These are phyloP conservation scores for Backusella parvicylindrica DNA, from an alignment of 192 early-diverging fungal species.

Conservation along the genomic window DNA sequence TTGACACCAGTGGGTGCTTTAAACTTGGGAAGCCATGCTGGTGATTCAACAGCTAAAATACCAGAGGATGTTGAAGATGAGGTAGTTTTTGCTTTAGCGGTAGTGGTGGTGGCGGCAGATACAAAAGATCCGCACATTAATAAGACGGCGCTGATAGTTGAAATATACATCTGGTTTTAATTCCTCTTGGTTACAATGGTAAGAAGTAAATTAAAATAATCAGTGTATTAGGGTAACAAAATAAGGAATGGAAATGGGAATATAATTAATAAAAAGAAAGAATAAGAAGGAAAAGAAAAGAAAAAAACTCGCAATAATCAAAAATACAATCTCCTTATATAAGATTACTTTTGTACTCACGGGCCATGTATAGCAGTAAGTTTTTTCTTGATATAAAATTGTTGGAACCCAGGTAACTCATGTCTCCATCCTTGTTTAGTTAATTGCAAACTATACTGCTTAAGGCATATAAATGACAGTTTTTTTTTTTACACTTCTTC, in stretches of 20 bases:
- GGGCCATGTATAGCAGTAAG: background rate
- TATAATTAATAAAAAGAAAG: background rate
- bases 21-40: slow-evolving; percentile 26
- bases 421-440: background rate
- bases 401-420: slow-evolving; percentile 4
- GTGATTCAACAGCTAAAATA: slow-evolving; percentile 20
- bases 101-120: background rate
- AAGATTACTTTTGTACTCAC: background rate
- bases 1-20: slow-evolving; percentile 10
- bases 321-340: background rate
- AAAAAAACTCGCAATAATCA: background rate
- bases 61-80: background rate
- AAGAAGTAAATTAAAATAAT: background rate
- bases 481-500: background rate
- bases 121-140: slow-evolving; percentile 7
- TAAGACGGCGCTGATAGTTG: slow-evolving; percentile 6
- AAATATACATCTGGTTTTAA: slow-evolving; percentile 3
- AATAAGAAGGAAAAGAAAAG: background rate
- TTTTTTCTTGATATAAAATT: background rate
- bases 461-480: background rate
- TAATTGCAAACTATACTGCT: background rate
- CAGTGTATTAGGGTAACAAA: background rate
- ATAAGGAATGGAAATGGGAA: background rate
- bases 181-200: background rate
- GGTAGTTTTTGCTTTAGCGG: background rate